These are phyloP conservation scores for Dioscorea zingiberensis DNA, from an alignment of 106 monocot genomes.

Conservation along the genomic window DNA sequence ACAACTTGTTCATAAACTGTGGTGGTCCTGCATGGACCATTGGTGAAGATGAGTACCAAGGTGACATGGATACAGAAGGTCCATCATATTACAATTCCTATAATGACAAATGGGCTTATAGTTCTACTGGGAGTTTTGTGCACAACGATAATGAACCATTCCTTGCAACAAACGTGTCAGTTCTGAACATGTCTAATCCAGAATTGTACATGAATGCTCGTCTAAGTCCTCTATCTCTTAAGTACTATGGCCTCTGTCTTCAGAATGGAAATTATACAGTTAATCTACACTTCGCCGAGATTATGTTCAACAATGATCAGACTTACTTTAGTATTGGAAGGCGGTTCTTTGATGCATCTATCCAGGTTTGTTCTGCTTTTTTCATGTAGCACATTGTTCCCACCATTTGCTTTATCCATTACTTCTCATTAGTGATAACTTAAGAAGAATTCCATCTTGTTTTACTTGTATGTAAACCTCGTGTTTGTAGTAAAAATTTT, in stretches of 20 bases:
- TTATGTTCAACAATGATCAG: slow-evolving; percentile 29
- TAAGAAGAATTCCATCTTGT: too few species aligned
- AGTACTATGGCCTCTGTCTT: slow-evolving; percentile 58
- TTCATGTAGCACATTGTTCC: background rate
- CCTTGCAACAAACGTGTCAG: slow-evolving; percentile 26
- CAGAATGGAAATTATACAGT: slow-evolving; percentile 38
- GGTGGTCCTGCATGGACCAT: slow-evolving; percentile 37
- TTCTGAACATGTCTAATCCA: slow-evolving; percentile 17
- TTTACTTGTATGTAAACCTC: too few species aligned
- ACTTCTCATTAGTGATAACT: too few species aligned
- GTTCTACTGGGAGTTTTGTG: slow-evolving; percentile 41
- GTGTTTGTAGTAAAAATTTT: background rate
- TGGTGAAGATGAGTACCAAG: slow-evolving; percentile 20
- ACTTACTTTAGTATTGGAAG: slow-evolving; percentile 35
- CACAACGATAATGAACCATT: slow-evolving; percentile 10
- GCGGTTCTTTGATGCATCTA: slow-evolving; percentile 50
- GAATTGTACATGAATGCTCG: slow-evolving; percentile 39
- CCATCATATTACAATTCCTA: slow-evolving; percentile 24
- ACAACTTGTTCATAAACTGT: slow-evolving; percentile 50
- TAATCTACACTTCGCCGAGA: slow-evolving; percentile 53
- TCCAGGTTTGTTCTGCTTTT: slow-evolving; percentile 32
- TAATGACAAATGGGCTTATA: slow-evolving; percentile 41
- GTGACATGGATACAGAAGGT: slow-evolving; percentile 15
- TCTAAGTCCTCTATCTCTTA: slow-evolving; percentile 35
- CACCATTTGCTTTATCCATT: too few species aligned